phyloP scores from a whole-genome alignment of 2,329 filamentous ascomycete species.

The Xylariaceae sp. region DNA sequence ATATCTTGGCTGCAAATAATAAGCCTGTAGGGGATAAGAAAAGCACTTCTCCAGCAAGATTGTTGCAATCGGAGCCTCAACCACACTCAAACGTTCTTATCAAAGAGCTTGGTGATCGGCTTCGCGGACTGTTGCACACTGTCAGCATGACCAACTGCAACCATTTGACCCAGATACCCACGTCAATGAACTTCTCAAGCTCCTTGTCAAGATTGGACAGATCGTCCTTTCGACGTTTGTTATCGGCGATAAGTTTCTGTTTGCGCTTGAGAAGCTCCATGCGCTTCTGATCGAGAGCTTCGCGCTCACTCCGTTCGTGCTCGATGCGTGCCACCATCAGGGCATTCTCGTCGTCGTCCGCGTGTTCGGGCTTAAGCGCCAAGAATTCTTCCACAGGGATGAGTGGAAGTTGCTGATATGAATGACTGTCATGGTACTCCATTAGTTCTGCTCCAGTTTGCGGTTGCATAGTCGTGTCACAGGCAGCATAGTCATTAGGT shows the following conservation, averaged over 20 bases:
- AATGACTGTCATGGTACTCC: slow-evolving; percentile 55
- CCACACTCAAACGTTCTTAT: slow-evolving; percentile 47
- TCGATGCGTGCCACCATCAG: slow-evolving; percentile 88
- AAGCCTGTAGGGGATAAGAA: neutral
- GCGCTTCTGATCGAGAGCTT: slow-evolving; percentile 78
- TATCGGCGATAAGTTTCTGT: slow-evolving; percentile 60
- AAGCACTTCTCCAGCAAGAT: neutral
- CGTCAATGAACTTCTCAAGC: slow-evolving; percentile 89
- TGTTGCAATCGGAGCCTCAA: neutral
- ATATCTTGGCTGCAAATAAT: neutral
- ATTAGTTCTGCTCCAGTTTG: slow-evolving; percentile 24
- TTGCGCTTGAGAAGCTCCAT: slow-evolving; percentile 66
- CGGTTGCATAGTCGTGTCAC: slow-evolving; percentile 4
- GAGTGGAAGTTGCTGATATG: slow-evolving; percentile 79
- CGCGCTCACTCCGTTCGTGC: slow-evolving; percentile 79
- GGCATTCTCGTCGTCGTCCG: slow-evolving; percentile 66
- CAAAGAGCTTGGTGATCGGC: slow-evolving; percentile 80
- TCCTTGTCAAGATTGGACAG: slow-evolving; percentile 86
- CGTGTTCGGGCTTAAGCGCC: slow-evolving; percentile 66
- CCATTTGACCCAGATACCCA: slow-evolving; percentile 38
- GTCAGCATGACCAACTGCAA: slow-evolving; percentile 23
- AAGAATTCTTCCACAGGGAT: slow-evolving; percentile 82
- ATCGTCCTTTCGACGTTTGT: slow-evolving; percentile 91
- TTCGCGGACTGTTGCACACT: slow-evolving; percentile 61
- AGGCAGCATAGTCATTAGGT: slow-evolving; percentile 2